A percentile compares a stretch with the other conserved stretches of the same genome.
Evolutionary conservation across 306 rosid genomes (phyloP).

Genomic region (Vachellia pachyceras): DNA sequence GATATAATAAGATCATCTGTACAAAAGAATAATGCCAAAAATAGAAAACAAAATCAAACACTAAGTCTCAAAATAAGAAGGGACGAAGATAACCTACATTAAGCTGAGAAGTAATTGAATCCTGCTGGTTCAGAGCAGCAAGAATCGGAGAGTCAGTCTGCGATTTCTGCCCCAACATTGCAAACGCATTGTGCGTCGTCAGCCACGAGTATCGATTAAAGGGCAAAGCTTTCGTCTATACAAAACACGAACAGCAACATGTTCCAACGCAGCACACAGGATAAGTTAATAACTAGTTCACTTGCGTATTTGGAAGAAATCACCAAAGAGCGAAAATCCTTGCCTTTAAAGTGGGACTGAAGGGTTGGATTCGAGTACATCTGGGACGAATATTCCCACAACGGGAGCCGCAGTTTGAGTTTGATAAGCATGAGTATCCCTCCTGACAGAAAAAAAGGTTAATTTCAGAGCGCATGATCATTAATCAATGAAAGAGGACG

Average conservation of each 20-base stretch:
- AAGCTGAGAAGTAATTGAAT: conserved; percentile 81
- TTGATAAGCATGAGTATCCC: conserved; percentile 59
- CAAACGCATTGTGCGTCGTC: conserved; percentile 86
- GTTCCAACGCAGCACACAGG: neutral
- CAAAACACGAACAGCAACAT: conserved; percentile 14
- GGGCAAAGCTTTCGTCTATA: conserved; percentile 75
- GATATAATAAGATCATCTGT: neutral
- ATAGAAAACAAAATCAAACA: neutral
- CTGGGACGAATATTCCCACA: conserved; percentile 71
- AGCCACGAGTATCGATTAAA: conserved; percentile 90
- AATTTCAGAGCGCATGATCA: neutral
- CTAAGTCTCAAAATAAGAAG: neutral
- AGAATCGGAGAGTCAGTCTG: conserved; percentile 65
- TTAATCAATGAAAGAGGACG: neutral
- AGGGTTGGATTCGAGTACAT: conserved; percentile 81
- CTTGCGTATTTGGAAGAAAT: neutral
- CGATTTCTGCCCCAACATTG: conserved; percentile 71
- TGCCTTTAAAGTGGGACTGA: conserved; percentile 69
- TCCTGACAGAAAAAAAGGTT: conserved; percentile 50
- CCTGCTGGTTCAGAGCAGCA: conserved; percentile 83
- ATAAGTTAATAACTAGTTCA: neutral
- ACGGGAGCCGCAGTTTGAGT: conserved; percentile 66
- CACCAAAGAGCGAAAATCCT: neutral
- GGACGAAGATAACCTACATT: conserved; percentile 52
- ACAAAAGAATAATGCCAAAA: neutral